phyloP scores from a whole-genome alignment of 2,329 filamentous ascomycete species.

The Nothomitra cinnamomea region DNA sequence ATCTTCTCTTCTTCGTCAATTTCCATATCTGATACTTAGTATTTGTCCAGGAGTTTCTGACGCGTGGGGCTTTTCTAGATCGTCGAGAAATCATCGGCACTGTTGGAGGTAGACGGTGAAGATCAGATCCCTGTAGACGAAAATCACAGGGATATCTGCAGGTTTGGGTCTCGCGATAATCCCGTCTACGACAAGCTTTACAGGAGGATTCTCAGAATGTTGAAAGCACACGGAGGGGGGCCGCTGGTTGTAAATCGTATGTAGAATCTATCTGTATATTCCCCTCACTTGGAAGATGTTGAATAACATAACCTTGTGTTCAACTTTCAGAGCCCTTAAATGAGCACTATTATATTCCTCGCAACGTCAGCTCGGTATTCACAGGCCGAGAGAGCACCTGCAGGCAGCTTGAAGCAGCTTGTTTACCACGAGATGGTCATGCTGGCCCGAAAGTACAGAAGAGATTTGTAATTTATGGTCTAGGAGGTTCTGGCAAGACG shows the following conservation, averaged over 20 bases:
- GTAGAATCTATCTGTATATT: no score
- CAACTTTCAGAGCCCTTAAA: not conserved
- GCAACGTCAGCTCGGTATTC: no score
- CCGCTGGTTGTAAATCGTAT: no score
- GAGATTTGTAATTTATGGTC: no score
- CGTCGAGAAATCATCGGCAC: constrained; percentile 21
- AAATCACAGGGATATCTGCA: constrained; percentile 1
- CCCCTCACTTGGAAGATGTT: not conserved
- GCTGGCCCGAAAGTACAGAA: not conserved
- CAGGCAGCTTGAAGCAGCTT: not conserved
- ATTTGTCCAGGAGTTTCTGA: not conserved
- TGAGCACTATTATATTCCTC: not conserved
- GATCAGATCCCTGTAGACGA: constrained; percentile 10
- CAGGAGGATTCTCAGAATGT: no score
- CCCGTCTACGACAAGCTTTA: constrained; percentile 5
- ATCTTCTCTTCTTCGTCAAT: no score
- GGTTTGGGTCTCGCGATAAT: not conserved
- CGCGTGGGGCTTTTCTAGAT: constrained; percentile 12
- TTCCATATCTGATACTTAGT: constrained; percentile 5
- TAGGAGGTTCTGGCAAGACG: no score
- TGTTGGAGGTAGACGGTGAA: no score
- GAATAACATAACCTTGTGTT: not conserved
- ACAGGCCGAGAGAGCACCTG: no score
- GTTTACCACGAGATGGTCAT: not conserved
- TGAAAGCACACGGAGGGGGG: no score